Conservation (phyloP, 2,329 filamentous ascomycete species). For the Paraconiothyrium brasiliense region DNA sequence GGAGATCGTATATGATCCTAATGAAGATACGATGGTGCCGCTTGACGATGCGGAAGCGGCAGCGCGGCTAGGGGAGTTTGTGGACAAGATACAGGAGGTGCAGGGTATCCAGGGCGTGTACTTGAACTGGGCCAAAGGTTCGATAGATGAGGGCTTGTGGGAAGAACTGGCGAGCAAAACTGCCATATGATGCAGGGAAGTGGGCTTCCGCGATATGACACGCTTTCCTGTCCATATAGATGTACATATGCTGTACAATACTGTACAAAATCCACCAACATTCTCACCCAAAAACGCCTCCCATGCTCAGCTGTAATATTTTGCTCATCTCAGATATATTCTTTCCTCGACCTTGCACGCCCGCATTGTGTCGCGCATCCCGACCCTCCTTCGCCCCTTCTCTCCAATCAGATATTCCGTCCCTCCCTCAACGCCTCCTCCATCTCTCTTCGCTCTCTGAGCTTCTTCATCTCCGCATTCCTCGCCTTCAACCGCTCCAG, state of each 20-base stretch:
- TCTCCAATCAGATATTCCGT: slow-evolving; percentile 38
- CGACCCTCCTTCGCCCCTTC: slow-evolving; percentile 27
- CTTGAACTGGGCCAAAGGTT: slow-evolving; percentile 66
- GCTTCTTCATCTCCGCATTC: slow-evolving; percentile 58
- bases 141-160: slow-evolving; percentile 50
- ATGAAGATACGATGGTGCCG: slow-evolving; percentile 77
- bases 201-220: neutral
- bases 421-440: slow-evolving; percentile 39
- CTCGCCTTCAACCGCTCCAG: slow-evolving; percentile 72
- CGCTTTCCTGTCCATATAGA: slow-evolving; percentile 10
- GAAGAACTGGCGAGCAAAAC: slow-evolving; percentile 50
- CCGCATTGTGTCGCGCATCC: neutral
- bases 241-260: slow-evolving; percentile 38
- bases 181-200: slow-evolving; percentile 33
- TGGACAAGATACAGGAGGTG: slow-evolving; percentile 70
- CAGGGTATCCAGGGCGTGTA: slow-evolving; percentile 84
- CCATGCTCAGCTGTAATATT: slow-evolving; percentile 22
- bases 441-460: slow-evolving; percentile 53
- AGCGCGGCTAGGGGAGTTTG: slow-evolving; percentile 67
- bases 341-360: too few relatives aligned
- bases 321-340: neutral
- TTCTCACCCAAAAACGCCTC: slow-evolving; percentile 28
- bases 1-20: slow-evolving; percentile 86
- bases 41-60: slow-evolving; percentile 67
- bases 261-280: slow-evolving; percentile 28